Conservation (phyloP, 345 rosid genomes). For the Sonneratia alba region DNA sequence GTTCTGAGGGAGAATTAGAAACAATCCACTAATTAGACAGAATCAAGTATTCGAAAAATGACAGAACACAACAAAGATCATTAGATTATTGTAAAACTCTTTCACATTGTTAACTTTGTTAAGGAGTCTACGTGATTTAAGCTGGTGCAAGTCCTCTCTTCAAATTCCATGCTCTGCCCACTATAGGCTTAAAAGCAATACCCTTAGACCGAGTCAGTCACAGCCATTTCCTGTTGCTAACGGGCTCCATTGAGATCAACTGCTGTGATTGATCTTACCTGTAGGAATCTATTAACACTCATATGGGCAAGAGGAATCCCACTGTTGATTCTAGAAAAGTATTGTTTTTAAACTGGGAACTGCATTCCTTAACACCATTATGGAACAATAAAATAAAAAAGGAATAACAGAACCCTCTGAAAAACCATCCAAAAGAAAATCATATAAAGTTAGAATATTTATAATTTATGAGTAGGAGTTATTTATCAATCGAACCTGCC, state of each 20-base stretch:
- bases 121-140: not conserved
- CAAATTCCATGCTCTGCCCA: not conserved
- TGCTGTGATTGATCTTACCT: not conserved
- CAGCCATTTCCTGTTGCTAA: not conserved
- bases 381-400: no score
- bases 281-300: not conserved
- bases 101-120: not conserved
- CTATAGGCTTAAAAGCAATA: not conserved
- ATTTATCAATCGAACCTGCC: slow-evolving; percentile 59
- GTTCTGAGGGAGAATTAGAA: slow-evolving; percentile 33
- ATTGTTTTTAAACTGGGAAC: not conserved
- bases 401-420: no score
- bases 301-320: not conserved
- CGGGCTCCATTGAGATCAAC: not conserved
- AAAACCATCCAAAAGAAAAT: not conserved
- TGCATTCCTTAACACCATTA: no score
- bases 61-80: not conserved
- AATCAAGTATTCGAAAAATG: not conserved
- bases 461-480: not conserved
- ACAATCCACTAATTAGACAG: not conserved
- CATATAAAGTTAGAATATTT: not conserved
- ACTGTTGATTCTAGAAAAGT: not conserved
- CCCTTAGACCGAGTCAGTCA: not conserved
- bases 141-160: not conserved
- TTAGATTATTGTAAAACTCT: not conserved